Percentiles rank a stretch among this genome's conserved stretches.
Evolutionary conservation across 2,329 filamentous ascomycete species (phyloP).

Genomic region (Stagonosporopsis chrysanthemi): DNA sequence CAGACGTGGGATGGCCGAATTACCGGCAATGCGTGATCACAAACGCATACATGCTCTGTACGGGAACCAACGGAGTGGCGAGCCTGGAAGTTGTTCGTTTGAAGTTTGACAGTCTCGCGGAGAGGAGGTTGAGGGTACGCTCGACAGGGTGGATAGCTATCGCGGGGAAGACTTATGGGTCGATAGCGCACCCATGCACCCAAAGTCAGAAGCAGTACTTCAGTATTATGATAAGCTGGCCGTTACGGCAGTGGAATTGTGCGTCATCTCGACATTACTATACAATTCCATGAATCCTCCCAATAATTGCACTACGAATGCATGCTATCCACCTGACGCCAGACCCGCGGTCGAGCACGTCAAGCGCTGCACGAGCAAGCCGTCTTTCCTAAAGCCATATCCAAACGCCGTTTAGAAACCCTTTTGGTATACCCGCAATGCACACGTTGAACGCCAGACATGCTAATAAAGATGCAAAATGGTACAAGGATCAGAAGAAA

Average conservation of each 20-base stretch:
- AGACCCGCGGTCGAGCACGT: slow-evolving; percentile 12
- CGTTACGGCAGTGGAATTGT: neutral
- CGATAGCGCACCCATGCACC: slow-evolving; percentile 24
- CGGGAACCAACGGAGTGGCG: slow-evolving; percentile 7
- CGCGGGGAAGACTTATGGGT: slow-evolving; percentile 20
- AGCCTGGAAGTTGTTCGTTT: slow-evolving; percentile 10
- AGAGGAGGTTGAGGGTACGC: slow-evolving; percentile 12
- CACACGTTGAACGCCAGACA: slow-evolving; percentile 36
- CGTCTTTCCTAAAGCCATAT: slow-evolving; percentile 14
- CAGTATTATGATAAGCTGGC: neutral
- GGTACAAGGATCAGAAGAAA: slow-evolving; percentile 6
- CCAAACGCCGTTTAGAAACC: slow-evolving; percentile 29
- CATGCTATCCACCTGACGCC: slow-evolving; percentile 6
- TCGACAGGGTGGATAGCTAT: slow-evolving; percentile 17
- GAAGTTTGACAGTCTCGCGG: slow-evolving; percentile 8
- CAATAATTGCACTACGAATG: neutral
- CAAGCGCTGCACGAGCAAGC: slow-evolving; percentile 15
- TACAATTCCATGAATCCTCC: slow-evolving; percentile 16
- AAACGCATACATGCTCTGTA: slow-evolving; percentile 42
- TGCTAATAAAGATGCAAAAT: slow-evolving; percentile 29
- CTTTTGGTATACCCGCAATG: slow-evolving; percentile 29
- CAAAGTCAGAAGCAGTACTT: neutral
- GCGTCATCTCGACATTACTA: slow-evolving; percentile 11
- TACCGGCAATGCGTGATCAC: slow-evolving; percentile 39
- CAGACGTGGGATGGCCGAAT: slow-evolving; percentile 28